Evolutionary conservation across 257 asterid species (phyloP).

Genomic region (Nicotiana noctiflora): DNA sequence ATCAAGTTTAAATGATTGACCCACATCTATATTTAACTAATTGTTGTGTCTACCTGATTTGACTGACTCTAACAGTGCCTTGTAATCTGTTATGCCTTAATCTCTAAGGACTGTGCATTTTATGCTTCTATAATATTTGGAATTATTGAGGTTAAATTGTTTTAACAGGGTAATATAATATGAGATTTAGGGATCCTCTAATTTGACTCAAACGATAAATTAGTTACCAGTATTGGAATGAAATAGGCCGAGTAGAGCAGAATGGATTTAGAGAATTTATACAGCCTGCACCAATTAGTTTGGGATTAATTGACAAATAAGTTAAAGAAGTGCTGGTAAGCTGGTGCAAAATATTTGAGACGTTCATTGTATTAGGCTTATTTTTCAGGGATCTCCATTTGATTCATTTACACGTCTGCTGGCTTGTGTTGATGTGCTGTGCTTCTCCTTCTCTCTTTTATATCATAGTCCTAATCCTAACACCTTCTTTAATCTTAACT

Average conservation of each 20-base stretch:
- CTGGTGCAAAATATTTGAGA: neutral
- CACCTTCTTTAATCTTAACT: neutral
- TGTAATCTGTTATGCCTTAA: neutral
- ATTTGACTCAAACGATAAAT: neutral
- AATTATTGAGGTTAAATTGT: neutral
- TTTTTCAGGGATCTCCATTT: neutral
- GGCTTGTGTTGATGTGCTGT: neutral
- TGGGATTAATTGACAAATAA: neutral
- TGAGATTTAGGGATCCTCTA: neutral
- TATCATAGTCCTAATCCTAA: neutral
- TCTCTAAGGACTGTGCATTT: neutral
- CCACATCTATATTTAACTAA: neutral
- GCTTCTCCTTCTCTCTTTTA: neutral
- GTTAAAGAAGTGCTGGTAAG: neutral
- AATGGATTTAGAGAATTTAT: neutral
- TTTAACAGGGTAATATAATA: neutral
- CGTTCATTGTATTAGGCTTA: neutral
- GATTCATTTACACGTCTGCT: neutral
- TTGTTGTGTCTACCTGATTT: neutral
- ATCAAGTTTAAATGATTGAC: neutral
- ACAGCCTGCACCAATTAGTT: neutral
- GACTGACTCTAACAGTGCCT: neutral
- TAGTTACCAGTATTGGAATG: neutral
- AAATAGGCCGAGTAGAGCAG: neutral
- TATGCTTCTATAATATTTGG: neutral